Evolutionary conservation across 257 asterid species (phyloP).

Genomic region (Nyctanthes arbortristis): DNA sequence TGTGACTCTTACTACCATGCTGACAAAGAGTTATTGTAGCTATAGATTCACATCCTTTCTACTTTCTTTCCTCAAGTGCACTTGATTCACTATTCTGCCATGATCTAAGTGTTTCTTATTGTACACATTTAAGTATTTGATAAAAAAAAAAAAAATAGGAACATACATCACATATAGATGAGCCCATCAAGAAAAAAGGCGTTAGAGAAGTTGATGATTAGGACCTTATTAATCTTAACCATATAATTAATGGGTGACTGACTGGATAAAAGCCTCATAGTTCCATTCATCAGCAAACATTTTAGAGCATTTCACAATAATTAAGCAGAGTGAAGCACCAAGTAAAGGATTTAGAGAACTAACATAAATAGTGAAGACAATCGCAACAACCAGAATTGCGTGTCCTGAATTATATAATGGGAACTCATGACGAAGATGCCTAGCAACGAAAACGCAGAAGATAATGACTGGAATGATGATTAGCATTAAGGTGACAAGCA

Average conservation of each 20-base stretch:
- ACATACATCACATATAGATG: constrained; percentile 12
- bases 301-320: constrained; percentile 13
- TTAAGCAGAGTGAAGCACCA: constrained; percentile 1
- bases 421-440: constrained; percentile 91
- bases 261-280: constrained; percentile 6
- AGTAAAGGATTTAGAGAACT: constrained; percentile 38
- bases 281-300: constrained; percentile 23
- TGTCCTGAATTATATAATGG: constrained; percentile 80
- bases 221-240: constrained; percentile 10
- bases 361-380: constrained; percentile 75
- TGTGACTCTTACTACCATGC: not conserved
- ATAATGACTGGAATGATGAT: constrained; percentile 72
- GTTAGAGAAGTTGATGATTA: not conserved
- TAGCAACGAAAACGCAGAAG: constrained; percentile 90
- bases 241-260: constrained; percentile 1
- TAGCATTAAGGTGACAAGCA: constrained; percentile 82
- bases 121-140: not conserved
- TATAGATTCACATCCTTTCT: not conserved
- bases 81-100: not conserved
- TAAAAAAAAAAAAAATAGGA: not conserved
- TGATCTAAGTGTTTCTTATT: not conserved
- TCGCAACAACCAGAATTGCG: constrained; percentile 64
- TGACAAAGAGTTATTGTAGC: not conserved
- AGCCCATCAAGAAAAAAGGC: not conserved
- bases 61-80: not conserved